phyloP scores from a whole-genome alignment of 805 yeast genomes.

The Wickerhamiella bombiphila region DNA sequence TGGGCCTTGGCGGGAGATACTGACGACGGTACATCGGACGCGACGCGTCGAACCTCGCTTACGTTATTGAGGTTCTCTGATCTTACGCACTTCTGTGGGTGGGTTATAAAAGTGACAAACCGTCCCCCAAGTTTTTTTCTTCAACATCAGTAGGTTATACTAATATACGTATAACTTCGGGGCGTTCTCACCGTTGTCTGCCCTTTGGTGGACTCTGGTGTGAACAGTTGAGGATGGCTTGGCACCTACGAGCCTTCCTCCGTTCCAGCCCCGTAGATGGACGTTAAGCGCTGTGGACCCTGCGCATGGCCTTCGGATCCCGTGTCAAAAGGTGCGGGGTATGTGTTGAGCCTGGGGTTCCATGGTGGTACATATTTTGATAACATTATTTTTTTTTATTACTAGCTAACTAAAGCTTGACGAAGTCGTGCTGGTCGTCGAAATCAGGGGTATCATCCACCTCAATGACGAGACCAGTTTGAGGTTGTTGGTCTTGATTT shows the following conservation, averaged over 20 bases:
- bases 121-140: slow-evolving; percentile 7
- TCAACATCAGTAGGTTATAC: slow-evolving; percentile 21
- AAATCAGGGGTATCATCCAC: slow-evolving; percentile 12
- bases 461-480: too few species aligned
- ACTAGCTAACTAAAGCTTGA: slow-evolving; percentile 5
- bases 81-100: too few species aligned
- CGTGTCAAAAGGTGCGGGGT: slow-evolving; percentile 8
- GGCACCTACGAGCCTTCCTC: slow-evolving; percentile 24
- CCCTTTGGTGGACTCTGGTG: slow-evolving; percentile 13
- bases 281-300: slow-evolving; percentile 19
- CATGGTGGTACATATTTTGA: slow-evolving; percentile 22
- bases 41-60: too few species aligned
- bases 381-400: background rate
- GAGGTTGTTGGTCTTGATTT: too few species aligned
- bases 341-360: slow-evolving; percentile 15
- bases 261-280: slow-evolving; percentile 28
- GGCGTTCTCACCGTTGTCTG: slow-evolving; percentile 13
- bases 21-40: too few species aligned
- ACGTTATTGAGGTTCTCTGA: too few species aligned
- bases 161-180: slow-evolving; percentile 21
- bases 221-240: slow-evolving; percentile 19
- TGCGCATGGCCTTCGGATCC: slow-evolving; percentile 16
- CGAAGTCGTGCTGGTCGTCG: slow-evolving; percentile 21
- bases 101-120: too few species aligned
- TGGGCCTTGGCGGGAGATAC: too few species aligned